Percentiles rank a stretch among this genome's conserved stretches.
Evolutionary conservation across 2,329 filamentous ascomycete species (phyloP).

Genomic region (Colletotrichum somersetense): DNA sequence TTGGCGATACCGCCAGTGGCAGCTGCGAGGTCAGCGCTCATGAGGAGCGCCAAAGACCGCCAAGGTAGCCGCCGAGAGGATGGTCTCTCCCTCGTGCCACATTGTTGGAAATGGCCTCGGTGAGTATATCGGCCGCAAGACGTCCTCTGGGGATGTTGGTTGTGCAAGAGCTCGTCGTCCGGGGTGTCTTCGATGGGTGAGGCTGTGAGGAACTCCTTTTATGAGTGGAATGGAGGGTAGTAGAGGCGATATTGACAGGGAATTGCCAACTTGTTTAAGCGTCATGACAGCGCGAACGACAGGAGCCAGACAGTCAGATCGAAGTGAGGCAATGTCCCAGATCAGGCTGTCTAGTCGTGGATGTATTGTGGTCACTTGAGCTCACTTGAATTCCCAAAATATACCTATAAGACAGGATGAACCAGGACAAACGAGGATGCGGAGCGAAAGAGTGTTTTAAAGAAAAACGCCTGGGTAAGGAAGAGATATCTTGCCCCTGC

Average conservation of each 20-base stretch:
- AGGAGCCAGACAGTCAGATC: not conserved
- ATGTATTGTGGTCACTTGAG: not conserved
- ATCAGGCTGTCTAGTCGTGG: not conserved
- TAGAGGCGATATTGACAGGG: too few species aligned
- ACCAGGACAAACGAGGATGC: not conserved
- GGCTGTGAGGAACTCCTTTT: not conserved
- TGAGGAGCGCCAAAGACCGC: constrained; percentile 10
- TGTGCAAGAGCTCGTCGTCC: not conserved
- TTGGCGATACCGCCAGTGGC: not conserved
- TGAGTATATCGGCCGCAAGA: too few species aligned
- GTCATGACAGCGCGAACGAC: too few species aligned
- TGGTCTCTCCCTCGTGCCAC: not conserved
- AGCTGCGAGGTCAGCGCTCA: not conserved
- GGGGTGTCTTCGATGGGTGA: not conserved
- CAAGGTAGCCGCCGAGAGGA: not conserved
- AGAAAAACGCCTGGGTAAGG: not conserved
- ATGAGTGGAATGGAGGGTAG: not conserved
- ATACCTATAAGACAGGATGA: not conserved
- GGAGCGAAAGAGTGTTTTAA: not conserved
- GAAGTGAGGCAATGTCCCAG: not conserved
- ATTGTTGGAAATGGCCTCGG: not conserved
- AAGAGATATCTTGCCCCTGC: not conserved
- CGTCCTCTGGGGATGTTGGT: too few species aligned
- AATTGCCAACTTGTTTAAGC: too few species aligned
- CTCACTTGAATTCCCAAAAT: too few species aligned